Percentiles rank a stretch among this genome's conserved stretches.
These are phyloP conservation scores for Nitzschia sp. DNA, from an alignment of 108 stramenopile genomes.

Conservation along the genomic window DNA sequence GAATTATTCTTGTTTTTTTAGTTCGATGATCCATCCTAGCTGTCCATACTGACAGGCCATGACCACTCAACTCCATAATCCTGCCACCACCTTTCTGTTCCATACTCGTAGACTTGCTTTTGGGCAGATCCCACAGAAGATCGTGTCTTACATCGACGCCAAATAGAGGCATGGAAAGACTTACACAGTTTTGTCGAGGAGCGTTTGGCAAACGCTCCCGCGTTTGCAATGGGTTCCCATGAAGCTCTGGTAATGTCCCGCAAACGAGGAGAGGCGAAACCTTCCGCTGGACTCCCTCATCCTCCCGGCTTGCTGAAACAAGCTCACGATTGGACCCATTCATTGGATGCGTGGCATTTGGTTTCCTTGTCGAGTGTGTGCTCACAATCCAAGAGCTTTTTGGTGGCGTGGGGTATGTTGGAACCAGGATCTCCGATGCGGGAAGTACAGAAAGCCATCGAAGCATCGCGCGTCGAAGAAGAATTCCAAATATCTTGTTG, in stretches of 20 bases:
- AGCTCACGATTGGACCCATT: conserved; percentile 52
- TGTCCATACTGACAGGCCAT: not conserved
- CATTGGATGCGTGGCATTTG: conserved; percentile 88
- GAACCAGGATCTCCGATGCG: conserved; percentile 23
- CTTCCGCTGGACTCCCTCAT: conserved; percentile 73
- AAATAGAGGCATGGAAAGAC: conserved; percentile 64
- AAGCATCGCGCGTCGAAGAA: conserved; percentile 94
- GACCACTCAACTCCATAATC: not conserved
- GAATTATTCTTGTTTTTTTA: conserved; percentile 1
- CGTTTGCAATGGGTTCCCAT: conserved; percentile 59
- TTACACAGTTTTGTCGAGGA: conserved; percentile 52
- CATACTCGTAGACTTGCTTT: conserved; percentile 58
- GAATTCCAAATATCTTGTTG: conserved; percentile 95
- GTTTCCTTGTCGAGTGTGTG: conserved; percentile 73
- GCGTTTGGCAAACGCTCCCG: conserved; percentile 40
- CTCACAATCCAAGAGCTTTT: conserved; percentile 89
- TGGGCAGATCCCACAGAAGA: conserved; percentile 82
- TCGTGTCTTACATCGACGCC: conserved; percentile 70
- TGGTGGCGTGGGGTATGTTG: conserved; percentile 75
- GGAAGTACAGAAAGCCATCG: conserved; percentile 60
- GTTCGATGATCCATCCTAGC: too few species aligned
- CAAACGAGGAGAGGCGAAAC: conserved; percentile 38
- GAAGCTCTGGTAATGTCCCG: conserved; percentile 77
- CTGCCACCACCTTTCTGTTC: not conserved
- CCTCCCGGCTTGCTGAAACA: conserved; percentile 54